Conservation (phyloP, 2,329 filamentous ascomycete species). For the Aspergillus flavus region DNA sequence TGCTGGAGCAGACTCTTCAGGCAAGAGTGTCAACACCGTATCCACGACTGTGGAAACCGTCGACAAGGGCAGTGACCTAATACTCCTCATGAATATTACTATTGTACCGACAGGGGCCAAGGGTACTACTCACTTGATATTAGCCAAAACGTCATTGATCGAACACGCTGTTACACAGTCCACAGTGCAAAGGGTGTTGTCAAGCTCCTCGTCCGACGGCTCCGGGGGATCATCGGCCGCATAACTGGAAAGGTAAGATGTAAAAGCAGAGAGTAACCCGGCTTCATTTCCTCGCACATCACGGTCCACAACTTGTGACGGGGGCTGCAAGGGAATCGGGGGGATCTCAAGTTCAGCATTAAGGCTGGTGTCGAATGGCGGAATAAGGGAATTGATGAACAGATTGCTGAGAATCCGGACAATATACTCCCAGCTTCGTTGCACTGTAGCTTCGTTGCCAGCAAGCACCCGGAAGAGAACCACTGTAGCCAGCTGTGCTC, state of each 20-base stretch:
- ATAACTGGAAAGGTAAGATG: slow-evolving; percentile 97
- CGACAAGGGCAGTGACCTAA: slow-evolving; percentile 63
- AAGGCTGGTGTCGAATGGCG: slow-evolving; percentile 71
- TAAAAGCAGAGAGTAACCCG: slow-evolving; percentile 90
- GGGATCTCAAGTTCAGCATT: slow-evolving; percentile 70
- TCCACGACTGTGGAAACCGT: slow-evolving; percentile 67
- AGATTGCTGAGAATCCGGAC: slow-evolving; percentile 92
- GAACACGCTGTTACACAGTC: slow-evolving; percentile 92
- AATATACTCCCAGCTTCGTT: slow-evolving; percentile 64
- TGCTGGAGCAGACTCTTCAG: slow-evolving; percentile 76
- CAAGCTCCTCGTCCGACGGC: slow-evolving; percentile 93
- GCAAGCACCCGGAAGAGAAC: slow-evolving; percentile 93
- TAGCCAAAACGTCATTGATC: slow-evolving; percentile 78
- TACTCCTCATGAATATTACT: slow-evolving; percentile 16
- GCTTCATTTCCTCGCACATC: slow-evolving; percentile 75
- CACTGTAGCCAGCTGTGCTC: slow-evolving; percentile 88
- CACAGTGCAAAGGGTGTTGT: slow-evolving; percentile 90
- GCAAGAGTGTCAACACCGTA: slow-evolving; percentile 78
- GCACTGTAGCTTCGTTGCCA: slow-evolving; percentile 77
- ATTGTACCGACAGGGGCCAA: slow-evolving; percentile 16
- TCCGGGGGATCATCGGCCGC: slow-evolving; percentile 97
- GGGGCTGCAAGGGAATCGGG: slow-evolving; percentile 84
- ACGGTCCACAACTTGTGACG: slow-evolving; percentile 90
- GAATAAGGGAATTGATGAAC: slow-evolving; percentile 91
- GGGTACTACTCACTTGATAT: slow-evolving; percentile 67